A percentile compares a stretch with the other conserved stretches of the same genome.
Evolutionary conservation across 768 basidiomycete genomes (phyloP).

Genomic region (Tricholoma sp.): DNA sequence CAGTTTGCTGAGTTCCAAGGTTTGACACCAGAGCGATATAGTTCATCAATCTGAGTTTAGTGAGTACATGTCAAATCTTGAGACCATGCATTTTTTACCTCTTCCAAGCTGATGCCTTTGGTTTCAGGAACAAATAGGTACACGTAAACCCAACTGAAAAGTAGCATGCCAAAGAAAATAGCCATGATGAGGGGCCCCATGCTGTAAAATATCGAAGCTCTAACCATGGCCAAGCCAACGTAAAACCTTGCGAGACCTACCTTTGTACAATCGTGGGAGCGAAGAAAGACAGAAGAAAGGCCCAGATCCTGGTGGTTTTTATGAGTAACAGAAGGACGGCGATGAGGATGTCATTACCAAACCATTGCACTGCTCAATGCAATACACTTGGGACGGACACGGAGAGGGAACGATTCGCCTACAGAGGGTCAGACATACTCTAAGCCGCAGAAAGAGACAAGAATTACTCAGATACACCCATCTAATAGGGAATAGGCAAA

Average conservation of each 20-base stretch:
- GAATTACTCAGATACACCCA: conserved; percentile 60
- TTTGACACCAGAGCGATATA: conserved; percentile 62
- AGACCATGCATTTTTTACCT: conserved; percentile 40
- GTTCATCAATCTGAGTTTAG: conserved; percentile 55
- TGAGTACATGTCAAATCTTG: not conserved
- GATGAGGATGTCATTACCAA: conserved; percentile 19
- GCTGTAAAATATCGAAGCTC: conserved; percentile 19
- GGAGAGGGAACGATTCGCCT: conserved; percentile 75
- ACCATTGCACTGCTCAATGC: conserved; percentile 61
- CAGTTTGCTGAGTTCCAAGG: conserved; percentile 64
- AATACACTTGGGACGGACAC: conserved; percentile 73
- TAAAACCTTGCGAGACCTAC: conserved; percentile 25
- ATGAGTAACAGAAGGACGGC: not conserved
- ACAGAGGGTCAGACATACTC: not conserved
- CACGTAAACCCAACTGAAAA: conserved; percentile 67
- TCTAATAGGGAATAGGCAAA: conserved; percentile 14
- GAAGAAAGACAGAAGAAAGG: conserved; percentile 71
- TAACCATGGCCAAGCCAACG: not conserved
- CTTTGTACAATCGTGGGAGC: conserved; percentile 58
- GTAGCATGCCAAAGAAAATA: conserved; percentile 72
- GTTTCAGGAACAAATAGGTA: conserved; percentile 79
- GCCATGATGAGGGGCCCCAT: conserved; percentile 73
- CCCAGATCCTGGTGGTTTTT: conserved; percentile 64
- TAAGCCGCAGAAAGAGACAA: not conserved
- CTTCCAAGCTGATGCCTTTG: conserved; percentile 71